phyloP scores from a whole-genome alignment of 2,329 filamentous ascomycete genomes.

The Mariannaea elegans region DNA sequence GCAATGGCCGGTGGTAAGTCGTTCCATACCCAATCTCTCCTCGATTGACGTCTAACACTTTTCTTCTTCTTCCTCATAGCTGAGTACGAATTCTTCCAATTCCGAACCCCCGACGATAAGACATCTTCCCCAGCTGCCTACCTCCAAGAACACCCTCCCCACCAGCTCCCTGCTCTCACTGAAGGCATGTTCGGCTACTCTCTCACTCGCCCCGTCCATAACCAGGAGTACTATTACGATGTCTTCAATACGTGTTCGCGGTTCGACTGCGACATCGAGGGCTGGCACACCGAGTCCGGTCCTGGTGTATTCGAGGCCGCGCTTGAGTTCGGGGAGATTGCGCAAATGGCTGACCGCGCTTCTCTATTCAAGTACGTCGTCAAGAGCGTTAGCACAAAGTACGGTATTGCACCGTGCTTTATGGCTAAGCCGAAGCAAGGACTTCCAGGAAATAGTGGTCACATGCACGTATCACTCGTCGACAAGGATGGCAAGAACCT shows the following conservation, averaged over 20 bases:
- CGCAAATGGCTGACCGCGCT: constrained; percentile 90
- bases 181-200: constrained; percentile 98
- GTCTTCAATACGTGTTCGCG: constrained; percentile 82
- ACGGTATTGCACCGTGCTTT: constrained; percentile 95
- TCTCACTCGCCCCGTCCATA: constrained; percentile 84
- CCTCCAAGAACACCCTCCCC: constrained; percentile 75
- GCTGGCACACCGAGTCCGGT: constrained; percentile 95
- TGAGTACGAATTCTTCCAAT: constrained; percentile 96
- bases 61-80: constrained; percentile 58
- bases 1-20: constrained; percentile 88
- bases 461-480: constrained; percentile 92
- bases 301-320: constrained; percentile 96
- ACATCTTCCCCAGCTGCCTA: constrained; percentile 76
- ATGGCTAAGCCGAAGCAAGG: constrained; percentile 97
- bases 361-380: constrained; percentile 95
- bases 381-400: constrained; percentile 85
- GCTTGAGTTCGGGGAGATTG: constrained; percentile 88
- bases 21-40: no score
- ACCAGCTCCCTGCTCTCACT: constrained; percentile 80
- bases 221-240: constrained; percentile 91
- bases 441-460: constrained; percentile 92
- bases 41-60: neutral
- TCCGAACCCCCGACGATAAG: constrained; percentile 70
- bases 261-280: constrained; percentile 85
- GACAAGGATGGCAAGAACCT: constrained; percentile 85